Base-by-base conservation (phyloP, 2,329 filamentous ascomycete species). In the Zalaria obscura region DNA sequence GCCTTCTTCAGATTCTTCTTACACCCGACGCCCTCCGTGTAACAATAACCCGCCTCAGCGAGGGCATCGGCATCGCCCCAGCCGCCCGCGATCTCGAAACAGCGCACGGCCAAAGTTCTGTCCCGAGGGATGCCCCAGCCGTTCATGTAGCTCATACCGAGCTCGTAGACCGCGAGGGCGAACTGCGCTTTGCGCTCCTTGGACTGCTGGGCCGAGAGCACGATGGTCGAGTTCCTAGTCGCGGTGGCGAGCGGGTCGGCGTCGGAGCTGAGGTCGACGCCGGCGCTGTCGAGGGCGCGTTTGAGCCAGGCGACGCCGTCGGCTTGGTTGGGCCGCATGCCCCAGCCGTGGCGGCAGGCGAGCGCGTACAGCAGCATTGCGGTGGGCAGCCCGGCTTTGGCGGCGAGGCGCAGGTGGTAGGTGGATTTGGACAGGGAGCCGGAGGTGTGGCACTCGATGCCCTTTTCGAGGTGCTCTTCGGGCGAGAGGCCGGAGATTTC, bases 41-140 rank as follows among this genome's bases (percentile, higher is more conserved):
- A 98, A 65, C 89, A 98, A 62, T 91, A 96, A 10, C 88, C 91
- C 5, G 91, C 85, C 64, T 98, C 91, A 5, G 87, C 82, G 45
- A 98, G 71, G 25, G 91, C 91, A 64, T 98, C 91, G 4, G 83
- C 80, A 63, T 98, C 91, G 29, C 91, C 91, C 91, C 91, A 98
- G 48, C 75, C 82, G 40, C 85, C 89, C 35, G 91, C 91, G 52
- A 96, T 94, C 60, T 98, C 91, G 57, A 95, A 98, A 58, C 91
- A 98, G 40, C 87, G 75, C 53, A 98, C 63, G 0, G 87, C 91
- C 45, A 96, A 72, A 4, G 75, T 65, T 59, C 91, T 93, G 57
- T 98, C 91, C 61, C 93, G 87, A 51, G 89, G 78, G 33, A 93
- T 93, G 10, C 91, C 91, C 91, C 91, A 98, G 4, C 91, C 91